Percentiles rank a stretch among this genome's conserved stretches.
phyloP scores from a whole-genome alignment of 805 yeast species.

The Blastobotrys americana region DNA sequence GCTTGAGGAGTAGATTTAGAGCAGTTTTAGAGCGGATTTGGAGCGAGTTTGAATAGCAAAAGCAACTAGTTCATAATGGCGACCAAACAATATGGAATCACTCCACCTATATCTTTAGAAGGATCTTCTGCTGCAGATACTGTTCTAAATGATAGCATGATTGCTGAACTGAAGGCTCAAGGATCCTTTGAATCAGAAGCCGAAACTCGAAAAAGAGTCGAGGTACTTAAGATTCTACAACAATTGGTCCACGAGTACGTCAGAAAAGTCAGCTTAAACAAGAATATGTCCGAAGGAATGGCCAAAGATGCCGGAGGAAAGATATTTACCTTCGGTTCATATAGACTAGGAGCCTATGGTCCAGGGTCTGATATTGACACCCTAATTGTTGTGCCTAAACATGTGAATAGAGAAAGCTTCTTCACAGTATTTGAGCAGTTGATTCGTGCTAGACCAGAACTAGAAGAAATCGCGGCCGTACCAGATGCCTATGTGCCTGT shows the following conservation, averaged over 20 bases:
- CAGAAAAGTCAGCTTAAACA: constrained; percentile 64
- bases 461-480: constrained; percentile 86
- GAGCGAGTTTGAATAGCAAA: no score
- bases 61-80: constrained; percentile 6
- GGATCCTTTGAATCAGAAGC: constrained; percentile 86
- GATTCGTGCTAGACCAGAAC: constrained; percentile 64
- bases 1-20: no score
- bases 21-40: no score
- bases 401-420: constrained; percentile 83
- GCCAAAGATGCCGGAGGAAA: constrained; percentile 97
- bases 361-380: constrained; percentile 99
- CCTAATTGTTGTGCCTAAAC: constrained; percentile 93
- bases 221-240: constrained; percentile 66
- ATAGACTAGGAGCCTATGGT: constrained; percentile 91
- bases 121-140: constrained; percentile 81
- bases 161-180: constrained; percentile 69
- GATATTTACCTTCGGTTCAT: constrained; percentile 93
- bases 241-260: constrained; percentile 75
- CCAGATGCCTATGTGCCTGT: constrained; percentile 98
- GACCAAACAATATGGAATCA: constrained; percentile 52
- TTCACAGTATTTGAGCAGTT: constrained; percentile 72
- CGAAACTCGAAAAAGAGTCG: constrained; percentile 72
- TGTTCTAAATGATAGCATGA: constrained; percentile 62
- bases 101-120: constrained; percentile 77
- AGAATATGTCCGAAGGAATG: constrained; percentile 96